Evolutionary conservation across 805 yeast species (phyloP), one percentile per base, ranked within the genome.

Genomic region (Metschnikowia cerradonensis): DNA sequence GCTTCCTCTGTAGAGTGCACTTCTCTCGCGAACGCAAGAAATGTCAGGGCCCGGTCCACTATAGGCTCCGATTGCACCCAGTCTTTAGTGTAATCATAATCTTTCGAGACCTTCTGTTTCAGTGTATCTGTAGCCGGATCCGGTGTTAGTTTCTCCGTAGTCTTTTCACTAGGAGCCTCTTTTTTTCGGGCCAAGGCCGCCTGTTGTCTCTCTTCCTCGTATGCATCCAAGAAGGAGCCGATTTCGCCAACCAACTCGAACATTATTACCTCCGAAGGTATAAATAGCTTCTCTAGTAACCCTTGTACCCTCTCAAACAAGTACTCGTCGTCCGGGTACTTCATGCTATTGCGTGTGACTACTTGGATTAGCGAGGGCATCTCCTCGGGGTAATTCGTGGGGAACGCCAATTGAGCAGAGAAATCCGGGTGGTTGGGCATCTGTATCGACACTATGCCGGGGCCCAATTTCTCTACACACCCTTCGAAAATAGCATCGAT

Each of bases 401-500:
- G 94, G 59, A 94, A 86, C 26, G 86, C 80, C 52, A 92, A 64
- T 56, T 86, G 84, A n/a, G 89, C 68, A 2, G 67, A 65, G 42
- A 86, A 73, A 34, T 77, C 76, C 46, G 80, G 82, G 59, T 85
- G 86, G 48, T 82, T 81, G 0, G 96, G 90, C 0, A 81, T 67
- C 23, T 69, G 68, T 13, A 86, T 71, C 41, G 78, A 78, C 52
- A 74, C 73, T 3, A 77, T 62, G 15, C 67, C 68, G 0, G 73
- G 69, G 0, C 68, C 75, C 6, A 76, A 47, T 23, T 58, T 60
- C 3, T 68, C 66, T 34, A 82, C 64, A 38, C 81, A 74, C 14
- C 77, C 87, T 0, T 96, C 97, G 62, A 82, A 92, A 11, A 94
- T 92, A 3, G 97, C 94, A 50, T 88, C 86, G 10, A 92, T 82